Conservation (phyloP, 345 rosid genomes). For the Salix koriyanagi region DNA sequence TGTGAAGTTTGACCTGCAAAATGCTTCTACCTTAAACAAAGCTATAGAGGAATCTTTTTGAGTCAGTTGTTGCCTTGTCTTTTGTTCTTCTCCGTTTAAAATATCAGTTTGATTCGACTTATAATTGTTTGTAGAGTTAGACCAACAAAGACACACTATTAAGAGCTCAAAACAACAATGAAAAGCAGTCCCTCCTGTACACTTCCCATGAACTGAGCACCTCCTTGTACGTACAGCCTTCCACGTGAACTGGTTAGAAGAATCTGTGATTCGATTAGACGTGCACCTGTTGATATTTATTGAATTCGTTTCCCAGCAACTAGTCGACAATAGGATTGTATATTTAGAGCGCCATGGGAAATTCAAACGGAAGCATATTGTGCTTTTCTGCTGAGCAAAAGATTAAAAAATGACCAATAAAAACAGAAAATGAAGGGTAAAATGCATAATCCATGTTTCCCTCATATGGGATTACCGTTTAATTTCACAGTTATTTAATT, state of each 20-base stretch:
- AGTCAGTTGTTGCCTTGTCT: conserved; percentile 19
- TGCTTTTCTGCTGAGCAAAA: not conserved
- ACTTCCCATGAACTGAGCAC: conserved; percentile 27
- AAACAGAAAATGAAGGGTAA: not conserved
- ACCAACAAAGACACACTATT: not conserved
- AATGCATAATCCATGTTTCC: not conserved
- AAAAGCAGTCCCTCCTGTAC: not conserved
- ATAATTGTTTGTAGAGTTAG: conserved; percentile 13
- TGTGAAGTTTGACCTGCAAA: conserved; percentile 25
- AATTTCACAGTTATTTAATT: not conserved
- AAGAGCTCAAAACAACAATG: not conserved
- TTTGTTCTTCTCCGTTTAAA: not conserved
- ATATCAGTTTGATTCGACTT: conserved; percentile 18
- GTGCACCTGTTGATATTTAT: not conserved
- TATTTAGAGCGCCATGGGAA: not conserved
- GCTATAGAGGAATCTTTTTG: conserved; percentile 25
- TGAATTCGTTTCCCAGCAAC: not conserved
- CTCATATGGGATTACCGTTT: not conserved
- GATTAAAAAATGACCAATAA: not conserved
- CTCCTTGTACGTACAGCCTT: conserved; percentile 12
- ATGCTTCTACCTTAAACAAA: conserved; percentile 23
- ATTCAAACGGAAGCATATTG: not conserved
- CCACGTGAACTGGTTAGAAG: conserved; percentile 32
- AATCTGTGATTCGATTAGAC: conserved; percentile 8
- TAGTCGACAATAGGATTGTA: not conserved